Base-by-base conservation (phyloP, 257 asterid genomes). In the Buddleja alternifolia region DNA sequence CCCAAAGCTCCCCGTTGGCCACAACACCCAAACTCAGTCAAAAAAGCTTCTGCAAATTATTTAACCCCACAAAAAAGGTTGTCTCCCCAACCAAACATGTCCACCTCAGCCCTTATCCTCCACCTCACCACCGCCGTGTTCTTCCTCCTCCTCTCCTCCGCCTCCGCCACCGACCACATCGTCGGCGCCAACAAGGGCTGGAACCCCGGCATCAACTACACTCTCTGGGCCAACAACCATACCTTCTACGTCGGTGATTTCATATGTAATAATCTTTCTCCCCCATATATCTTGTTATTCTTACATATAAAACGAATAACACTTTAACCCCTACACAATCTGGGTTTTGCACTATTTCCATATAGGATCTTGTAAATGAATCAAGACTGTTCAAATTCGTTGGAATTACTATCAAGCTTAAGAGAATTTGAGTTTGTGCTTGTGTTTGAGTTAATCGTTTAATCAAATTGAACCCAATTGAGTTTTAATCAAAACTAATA, bases 101-200 rank as follows among this genome's bases (percentile, higher is more conserved):
- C 79, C 82, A 70, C 74, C 76, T 76, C 87, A 75, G 47, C 80
- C 45, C 61, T 75, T 9, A 44, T 77, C 76, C 73, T 70, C 70
- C 81, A 41, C 67, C 77, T 73, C 77, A 17, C 70, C 74, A 10
- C 69, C 80, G 72, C 74, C 75, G 57, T 66, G 71, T 40, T 81
- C 70, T 39, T 83, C 89, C 74, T 85, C 72, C 75, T 88, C 66
- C 60, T 80, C 73, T 67, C 82, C 70, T 50, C 78, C 82, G 66
- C 76, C 47, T 53, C 77, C 71, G 93, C 95, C 70, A 92, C 97
- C 21, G 98, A 92, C 86, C 98, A 92, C 90, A 90, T 92, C 23
- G 98, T 90, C 36, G 97, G 98, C 47, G 96, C 90, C 72, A 90
- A 92, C 91, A 78, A 53, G 53, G 98, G 97, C 66, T 92, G 98